Base-by-base conservation (phyloP, 441 rosid genomes). In the Theobroma grandiflorum region DNA sequence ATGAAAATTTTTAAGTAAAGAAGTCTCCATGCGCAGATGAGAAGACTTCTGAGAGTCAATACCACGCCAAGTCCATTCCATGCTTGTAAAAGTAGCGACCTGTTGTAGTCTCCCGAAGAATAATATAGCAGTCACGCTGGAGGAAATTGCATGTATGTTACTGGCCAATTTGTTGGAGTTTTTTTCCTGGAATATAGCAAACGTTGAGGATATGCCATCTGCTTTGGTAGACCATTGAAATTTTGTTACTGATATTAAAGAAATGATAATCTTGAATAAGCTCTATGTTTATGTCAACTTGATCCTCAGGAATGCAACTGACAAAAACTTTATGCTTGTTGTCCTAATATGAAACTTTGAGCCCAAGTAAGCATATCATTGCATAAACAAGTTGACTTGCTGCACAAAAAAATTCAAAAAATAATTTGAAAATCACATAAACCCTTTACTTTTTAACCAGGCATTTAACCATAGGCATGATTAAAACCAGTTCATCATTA, bases 21-120 rank as follows among this genome's bases (percentile, higher is more conserved):
- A n/a, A 40, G 9, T 20, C 53, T 1, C 55, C 31, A 43, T 22
- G 12, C 11, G 4, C 12, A 6, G 5, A 38, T 7, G 69, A 16
- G 47, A 47, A 38, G 26, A 47, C 57, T 47, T 69, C 53, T n/a
- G 38, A 22, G 11, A 69, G 73, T 69, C 73, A 69, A 69, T 49
- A 40, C 37, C 11, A 20, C 57, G 73, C 73, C 11, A 45, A 69
- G 57, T 69, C 55, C 57, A 69, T 26, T 5, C 11, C 10, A 12
- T 8, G 31, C 16, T 22, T 7, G 1, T 12, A 40, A 11, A 1
- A 40, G 18, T 42, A 14, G 67, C 67, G 33, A 63, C 20, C 52
- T 68, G 55, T 14, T 22, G 55, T 3, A 12, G 12, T 33, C 40
- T 62, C 9, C 38, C 1, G 0, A 26, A 31, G 6, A n/a, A 3